phyloP scores from a whole-genome alignment of 1,284 basidiomycete species.

The Fomitiporia mediterranea region DNA sequence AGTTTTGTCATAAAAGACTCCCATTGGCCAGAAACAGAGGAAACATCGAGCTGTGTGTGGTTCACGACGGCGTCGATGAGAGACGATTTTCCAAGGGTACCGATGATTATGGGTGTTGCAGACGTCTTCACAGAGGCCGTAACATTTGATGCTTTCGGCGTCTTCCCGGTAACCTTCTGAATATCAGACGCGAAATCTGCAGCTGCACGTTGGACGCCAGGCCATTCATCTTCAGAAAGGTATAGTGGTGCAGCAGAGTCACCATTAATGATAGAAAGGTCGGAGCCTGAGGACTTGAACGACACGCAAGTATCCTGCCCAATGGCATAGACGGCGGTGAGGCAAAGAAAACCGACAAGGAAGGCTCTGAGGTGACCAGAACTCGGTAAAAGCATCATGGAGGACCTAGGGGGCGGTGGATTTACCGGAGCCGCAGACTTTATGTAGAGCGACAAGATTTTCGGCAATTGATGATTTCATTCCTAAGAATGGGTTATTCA shows the following conservation, averaged over 20 bases:
- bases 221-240: constrained; percentile 55
- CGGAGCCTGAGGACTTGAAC: constrained; percentile 29
- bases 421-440: not conserved
- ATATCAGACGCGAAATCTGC: constrained; percentile 59
- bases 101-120: constrained; percentile 50
- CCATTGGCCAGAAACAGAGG: constrained; percentile 57
- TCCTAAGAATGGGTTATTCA: no score
- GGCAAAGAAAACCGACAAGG: not conserved
- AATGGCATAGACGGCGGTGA: constrained; percentile 26
- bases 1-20: constrained; percentile 52
- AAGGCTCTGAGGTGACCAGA: not conserved
- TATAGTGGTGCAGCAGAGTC: constrained; percentile 46
- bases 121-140: constrained; percentile 28
- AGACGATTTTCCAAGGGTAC: constrained; percentile 59
- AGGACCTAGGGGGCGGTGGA: no score
- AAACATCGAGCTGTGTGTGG: constrained; percentile 48
- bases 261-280: constrained; percentile 39
- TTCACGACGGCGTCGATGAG: constrained; percentile 56
- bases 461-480: not conserved
- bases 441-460: not conserved
- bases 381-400: not conserved
- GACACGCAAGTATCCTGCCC: constrained; percentile 33
- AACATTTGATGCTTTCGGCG: constrained; percentile 29
- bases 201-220: constrained; percentile 59
- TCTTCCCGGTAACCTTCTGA: constrained; percentile 50